phyloP scores from a whole-genome alignment of 139 green algal genomes.

The Coccomyxa sp. region DNA sequence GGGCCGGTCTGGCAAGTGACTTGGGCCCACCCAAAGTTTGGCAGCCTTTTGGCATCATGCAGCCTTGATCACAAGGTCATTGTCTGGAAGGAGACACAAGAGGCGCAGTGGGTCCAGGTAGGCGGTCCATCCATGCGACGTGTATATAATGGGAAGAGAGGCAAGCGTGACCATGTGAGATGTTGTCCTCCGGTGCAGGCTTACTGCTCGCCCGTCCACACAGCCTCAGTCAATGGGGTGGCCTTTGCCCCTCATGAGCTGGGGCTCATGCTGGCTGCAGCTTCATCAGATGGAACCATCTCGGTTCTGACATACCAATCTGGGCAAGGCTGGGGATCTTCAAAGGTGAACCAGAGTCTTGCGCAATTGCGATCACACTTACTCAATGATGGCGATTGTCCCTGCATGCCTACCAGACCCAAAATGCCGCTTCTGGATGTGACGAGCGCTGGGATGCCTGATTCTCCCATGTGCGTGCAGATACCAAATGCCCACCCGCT shows the following conservation, averaged over 20 bases:
- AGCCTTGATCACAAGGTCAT: slow-evolving; percentile 92
- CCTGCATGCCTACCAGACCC: too few relatives aligned
- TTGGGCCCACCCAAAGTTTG: slow-evolving; percentile 97
- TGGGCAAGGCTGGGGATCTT: slow-evolving; percentile 52
- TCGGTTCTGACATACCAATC: slow-evolving; percentile 64
- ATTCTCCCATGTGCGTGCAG: too few relatives aligned
- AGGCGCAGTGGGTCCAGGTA: slow-evolving; percentile 75
- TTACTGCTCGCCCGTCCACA: slow-evolving; percentile 47
- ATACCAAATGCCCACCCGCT: slow-evolving; percentile 61
- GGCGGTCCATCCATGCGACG: neutral
- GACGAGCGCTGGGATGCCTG: too few relatives aligned
- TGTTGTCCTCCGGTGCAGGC: slow-evolving; percentile 22
- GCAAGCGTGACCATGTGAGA: neutral
- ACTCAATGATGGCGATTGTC: neutral
- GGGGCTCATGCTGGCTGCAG: slow-evolving; percentile 82
- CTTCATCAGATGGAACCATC: slow-evolving; percentile 87
- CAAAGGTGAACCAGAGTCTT: too few relatives aligned
- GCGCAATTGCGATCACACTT: neutral
- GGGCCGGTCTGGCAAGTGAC: slow-evolving; percentile 81
- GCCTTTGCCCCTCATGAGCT: slow-evolving; percentile 91
- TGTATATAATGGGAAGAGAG: neutral
- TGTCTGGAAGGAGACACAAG: slow-evolving; percentile 84
- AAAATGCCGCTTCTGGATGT: too few relatives aligned
- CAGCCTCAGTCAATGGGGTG: slow-evolving; percentile 89
- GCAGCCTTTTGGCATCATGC: slow-evolving; percentile 84